These are phyloP conservation scores for Aspergillus sp. DNA, from an alignment of 2,329 filamentous ascomycete genomes.

Conservation along the genomic window DNA sequence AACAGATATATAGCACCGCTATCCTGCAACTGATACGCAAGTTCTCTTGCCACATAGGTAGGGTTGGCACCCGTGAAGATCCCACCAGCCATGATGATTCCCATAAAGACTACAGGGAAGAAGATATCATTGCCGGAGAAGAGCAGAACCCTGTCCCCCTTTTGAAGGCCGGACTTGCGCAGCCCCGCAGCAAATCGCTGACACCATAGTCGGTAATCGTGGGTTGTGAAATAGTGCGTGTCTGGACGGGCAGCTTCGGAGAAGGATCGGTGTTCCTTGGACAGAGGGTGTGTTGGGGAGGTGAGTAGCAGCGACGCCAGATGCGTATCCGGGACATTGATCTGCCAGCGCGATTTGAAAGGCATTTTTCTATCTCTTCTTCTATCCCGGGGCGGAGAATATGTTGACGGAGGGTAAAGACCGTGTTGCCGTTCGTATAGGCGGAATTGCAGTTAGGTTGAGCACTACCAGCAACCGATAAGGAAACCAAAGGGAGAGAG, in stretches of 20 bases:
- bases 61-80: conserved; percentile 77
- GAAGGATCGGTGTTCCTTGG: conserved; percentile 48
- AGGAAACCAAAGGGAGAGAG: no score
- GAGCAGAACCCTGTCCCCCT: conserved; percentile 69
- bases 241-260: conserved; percentile 68
- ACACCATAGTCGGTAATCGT: conserved; percentile 66
- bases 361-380: conserved; percentile 42
- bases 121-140: conserved; percentile 74
- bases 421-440: no score
- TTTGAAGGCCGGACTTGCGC: conserved; percentile 60
- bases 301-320: conserved; percentile 48
- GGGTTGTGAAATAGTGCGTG: conserved; percentile 63
- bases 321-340: conserved; percentile 47
- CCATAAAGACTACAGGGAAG: conserved; percentile 69
- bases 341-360: conserved; percentile 51
- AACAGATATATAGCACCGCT: conserved; percentile 68
- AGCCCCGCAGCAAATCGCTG: conserved; percentile 72
- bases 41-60: conserved; percentile 66
- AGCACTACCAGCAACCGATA: no score
- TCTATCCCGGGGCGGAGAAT: no score
- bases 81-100: conserved; percentile 73
- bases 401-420: no score
- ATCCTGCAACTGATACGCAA: conserved; percentile 74
- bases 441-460: no score
- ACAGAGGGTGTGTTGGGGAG: conserved; percentile 49